Evolutionary conservation across 2,329 filamentous ascomycete species (phyloP).

Genomic region (Furcasterigmium sp.): DNA sequence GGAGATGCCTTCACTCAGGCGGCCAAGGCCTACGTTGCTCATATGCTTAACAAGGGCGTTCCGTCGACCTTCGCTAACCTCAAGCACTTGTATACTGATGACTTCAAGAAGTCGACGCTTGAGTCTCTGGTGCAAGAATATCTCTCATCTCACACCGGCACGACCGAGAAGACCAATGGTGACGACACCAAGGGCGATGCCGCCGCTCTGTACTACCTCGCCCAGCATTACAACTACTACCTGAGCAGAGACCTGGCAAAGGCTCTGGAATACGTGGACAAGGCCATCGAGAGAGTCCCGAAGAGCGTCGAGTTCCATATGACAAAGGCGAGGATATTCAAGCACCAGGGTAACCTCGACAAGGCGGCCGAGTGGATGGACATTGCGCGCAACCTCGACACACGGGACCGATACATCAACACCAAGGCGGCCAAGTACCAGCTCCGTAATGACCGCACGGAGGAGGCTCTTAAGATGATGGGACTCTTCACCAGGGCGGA

Average conservation of each 20-base stretch:
- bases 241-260: conserved; percentile 78
- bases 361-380: conserved; percentile 88
- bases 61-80: conserved; percentile 96
- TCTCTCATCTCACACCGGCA: conserved; percentile 51
- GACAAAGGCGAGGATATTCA: conserved; percentile 92
- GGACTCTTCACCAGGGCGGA: conserved; percentile 93
- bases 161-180: conserved; percentile 33
- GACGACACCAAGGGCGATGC: conserved; percentile 61
- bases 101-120: conserved; percentile 71
- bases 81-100: conserved; percentile 82
- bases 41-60: conserved; percentile 87
- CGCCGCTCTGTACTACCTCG: conserved; percentile 85
- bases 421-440: conserved; percentile 97
- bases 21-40: conserved; percentile 71
- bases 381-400: conserved; percentile 75
- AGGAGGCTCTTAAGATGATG: conserved; percentile 80
- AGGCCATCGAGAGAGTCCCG: conserved; percentile 72
- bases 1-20: conserved; percentile 75
- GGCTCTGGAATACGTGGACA: conserved; percentile 77
- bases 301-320: conserved; percentile 87
- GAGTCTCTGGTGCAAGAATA: conserved; percentile 76
- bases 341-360: conserved; percentile 75
- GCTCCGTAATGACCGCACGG: conserved; percentile 85
- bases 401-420: conserved; percentile 95
- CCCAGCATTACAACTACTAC: conserved; percentile 94